phyloP scores from a whole-genome alignment of 2,329 filamentous ascomycete species.

The Catunica adiposa region DNA sequence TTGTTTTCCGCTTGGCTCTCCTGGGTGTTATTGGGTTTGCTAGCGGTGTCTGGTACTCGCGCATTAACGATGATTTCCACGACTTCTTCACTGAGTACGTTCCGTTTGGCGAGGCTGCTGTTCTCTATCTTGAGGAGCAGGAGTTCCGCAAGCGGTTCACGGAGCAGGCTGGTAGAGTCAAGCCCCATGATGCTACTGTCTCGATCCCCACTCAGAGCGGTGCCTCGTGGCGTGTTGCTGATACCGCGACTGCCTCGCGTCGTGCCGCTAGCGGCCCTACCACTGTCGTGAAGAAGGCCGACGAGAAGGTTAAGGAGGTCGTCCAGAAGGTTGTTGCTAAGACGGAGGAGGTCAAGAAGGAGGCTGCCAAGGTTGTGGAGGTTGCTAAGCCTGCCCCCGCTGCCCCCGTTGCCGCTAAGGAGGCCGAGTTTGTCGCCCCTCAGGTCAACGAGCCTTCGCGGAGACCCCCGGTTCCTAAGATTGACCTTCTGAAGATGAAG shows the following conservation, averaged over 20 bases:
- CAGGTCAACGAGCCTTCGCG: slow-evolving; percentile 51
- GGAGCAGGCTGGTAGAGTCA: slow-evolving; percentile 30
- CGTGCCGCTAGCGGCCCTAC: slow-evolving; percentile 43
- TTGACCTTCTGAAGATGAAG: slow-evolving; percentile 61
- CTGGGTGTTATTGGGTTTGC: slow-evolving; percentile 65
- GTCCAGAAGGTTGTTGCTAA: neutral
- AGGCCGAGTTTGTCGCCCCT: slow-evolving; percentile 33
- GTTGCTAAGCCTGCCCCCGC: slow-evolving; percentile 17
- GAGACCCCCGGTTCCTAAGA: slow-evolving; percentile 47
- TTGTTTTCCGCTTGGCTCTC: slow-evolving; percentile 60
- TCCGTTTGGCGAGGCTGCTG: slow-evolving; percentile 83
- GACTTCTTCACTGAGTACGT: slow-evolving; percentile 98
- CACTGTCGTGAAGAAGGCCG: slow-evolving; percentile 20
- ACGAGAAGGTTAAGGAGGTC: slow-evolving; percentile 19
- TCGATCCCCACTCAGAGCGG: slow-evolving; percentile 76
- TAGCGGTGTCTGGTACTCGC: slow-evolving; percentile 81
- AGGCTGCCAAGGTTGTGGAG: slow-evolving; percentile 19
- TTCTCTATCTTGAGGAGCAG: slow-evolving; percentile 87
- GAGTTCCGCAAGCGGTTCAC: slow-evolving; percentile 80
- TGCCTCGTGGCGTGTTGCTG: slow-evolving; percentile 61
- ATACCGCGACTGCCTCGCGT: slow-evolving; percentile 39
- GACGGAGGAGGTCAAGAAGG: slow-evolving; percentile 17
- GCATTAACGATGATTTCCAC: slow-evolving; percentile 93
- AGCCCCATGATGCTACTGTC: slow-evolving; percentile 51
- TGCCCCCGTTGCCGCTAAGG: slow-evolving; percentile 12